Base-by-base conservation (phyloP, 1,139 yeast species). In the Magnusiomyces fungicola region DNA sequence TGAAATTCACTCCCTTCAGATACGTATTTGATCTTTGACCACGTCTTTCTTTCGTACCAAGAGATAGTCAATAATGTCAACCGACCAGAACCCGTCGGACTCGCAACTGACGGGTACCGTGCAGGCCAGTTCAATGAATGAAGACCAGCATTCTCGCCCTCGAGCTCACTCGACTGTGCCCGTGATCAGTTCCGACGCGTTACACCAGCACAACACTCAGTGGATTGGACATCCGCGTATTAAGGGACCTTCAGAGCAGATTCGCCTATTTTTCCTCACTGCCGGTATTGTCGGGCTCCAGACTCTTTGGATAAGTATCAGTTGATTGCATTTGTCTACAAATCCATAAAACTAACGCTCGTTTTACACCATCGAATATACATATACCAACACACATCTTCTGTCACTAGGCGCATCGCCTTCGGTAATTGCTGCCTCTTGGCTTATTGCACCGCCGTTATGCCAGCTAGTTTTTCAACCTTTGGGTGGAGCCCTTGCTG, bases 401-500 rank as follows among this genome's bases (percentile, higher is more conserved):
- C 63, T 79, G 9, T 75, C 80, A 0, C 63, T 79, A 21, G 83
- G 83, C 2, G 66, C 79, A 52, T 69, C 81, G 1, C 78, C 78
- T 56, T 70, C 75, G 21, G 56, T 70, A 4, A 63, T 79, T 46
- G 78, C 83, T 1, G 62, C 79, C 38, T 74, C 79, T 1, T 79
- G 84, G 84, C 70, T 34, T 4, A 19, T 78, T 7, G 82, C 82
- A 0, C 83, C 83, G 0, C 83, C 84, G 0, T 57, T 79, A 5
- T 75, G 81, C 10, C 84, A 84, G 1, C 69, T 80, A 1, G 56
- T 79, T 14, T 80, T 81, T 29, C 83, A 79, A 61, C 84, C 84
- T 0, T 63, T 79, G 3, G 73, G 78, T 24, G 84, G 84, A 1
- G 69, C 76, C 12, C 58, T 76, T 45, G 75, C 80, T 45, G 84